phyloP scores from a whole-genome alignment of 2,329 filamentous ascomycete species.

The Xylaria sp. region DNA sequence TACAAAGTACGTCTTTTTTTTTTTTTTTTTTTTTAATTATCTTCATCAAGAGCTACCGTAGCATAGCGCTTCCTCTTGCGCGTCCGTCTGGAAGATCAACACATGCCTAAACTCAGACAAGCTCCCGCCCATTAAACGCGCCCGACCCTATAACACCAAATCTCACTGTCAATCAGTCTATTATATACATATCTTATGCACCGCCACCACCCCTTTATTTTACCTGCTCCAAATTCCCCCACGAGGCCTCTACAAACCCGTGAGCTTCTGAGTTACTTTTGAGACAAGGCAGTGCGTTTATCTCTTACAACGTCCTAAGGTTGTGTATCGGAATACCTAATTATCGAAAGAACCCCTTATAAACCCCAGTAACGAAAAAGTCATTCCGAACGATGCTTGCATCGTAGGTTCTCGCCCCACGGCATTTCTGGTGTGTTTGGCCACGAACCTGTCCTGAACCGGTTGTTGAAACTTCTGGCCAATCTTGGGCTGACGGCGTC shows the following conservation, averaged over 20 bases:
- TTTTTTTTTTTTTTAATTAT: conserved; percentile 10
- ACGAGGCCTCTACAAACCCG: conserved; percentile 9
- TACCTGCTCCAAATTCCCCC: conserved; percentile 17
- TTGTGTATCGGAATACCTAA: conserved; percentile 16
- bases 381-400: conserved; percentile 28
- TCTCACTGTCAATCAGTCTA: conserved; percentile 20
- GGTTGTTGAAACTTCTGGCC: background rate
- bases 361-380: conserved; percentile 8
- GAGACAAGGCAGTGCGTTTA: conserved; percentile 16
- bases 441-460: background rate
- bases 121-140: conserved; percentile 17
- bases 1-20: too few species aligned
- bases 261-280: conserved; percentile 17
- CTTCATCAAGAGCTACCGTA: conserved; percentile 27
- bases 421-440: conserved; percentile 21
- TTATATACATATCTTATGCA: conserved; percentile 12
- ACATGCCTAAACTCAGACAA: conserved; percentile 22
- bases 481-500: conserved; percentile 8
- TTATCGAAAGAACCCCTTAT: background rate
- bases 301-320: background rate
- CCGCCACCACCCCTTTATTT: conserved; percentile 19
- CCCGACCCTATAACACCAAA: conserved; percentile 21
- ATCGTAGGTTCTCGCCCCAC: conserved; percentile 24
- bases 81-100: conserved; percentile 15
- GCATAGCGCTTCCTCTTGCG: conserved; percentile 19